These are phyloP conservation scores for Blastomyces percursus DNA, from an alignment of 2,329 filamentous ascomycete species.

Conservation along the genomic window DNA sequence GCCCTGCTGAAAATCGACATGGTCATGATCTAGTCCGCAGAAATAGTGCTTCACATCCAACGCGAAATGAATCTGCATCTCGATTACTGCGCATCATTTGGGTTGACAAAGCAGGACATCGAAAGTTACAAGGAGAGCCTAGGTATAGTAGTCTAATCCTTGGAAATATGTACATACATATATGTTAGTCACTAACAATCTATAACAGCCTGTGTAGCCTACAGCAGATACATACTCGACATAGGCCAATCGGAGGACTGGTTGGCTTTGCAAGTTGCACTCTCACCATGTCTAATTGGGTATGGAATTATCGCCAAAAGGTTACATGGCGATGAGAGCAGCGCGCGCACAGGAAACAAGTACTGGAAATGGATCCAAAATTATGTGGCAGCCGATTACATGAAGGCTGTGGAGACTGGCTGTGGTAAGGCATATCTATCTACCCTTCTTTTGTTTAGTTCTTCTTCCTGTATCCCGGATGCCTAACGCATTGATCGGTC, in stretches of 20 bases:
- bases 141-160: conserved; percentile 36
- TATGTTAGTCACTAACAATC: not conserved
- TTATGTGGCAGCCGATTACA: conserved; percentile 73
- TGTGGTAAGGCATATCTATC: conserved; percentile 44
- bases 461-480: not conserved
- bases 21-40: conserved; percentile 42
- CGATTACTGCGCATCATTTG: conserved; percentile 70
- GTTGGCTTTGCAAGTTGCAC: conserved; percentile 71
- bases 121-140: conserved; percentile 61
- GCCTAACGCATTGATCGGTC: not conserved
- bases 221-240: conserved; percentile 79
- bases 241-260: conserved; percentile 79
- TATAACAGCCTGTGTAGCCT: conserved; percentile 59
- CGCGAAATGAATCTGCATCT: conserved; percentile 73
- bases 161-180: no score
- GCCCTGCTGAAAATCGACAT: not conserved
- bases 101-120: conserved; percentile 62
- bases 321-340: conserved; percentile 53
- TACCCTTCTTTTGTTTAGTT: not conserved
- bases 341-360: conserved; percentile 51
- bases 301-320: conserved; percentile 70
- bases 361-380: conserved; percentile 92
- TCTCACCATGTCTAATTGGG: conserved; percentile 81
- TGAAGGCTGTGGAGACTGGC: conserved; percentile 58
- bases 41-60: conserved; percentile 65